These are phyloP conservation scores for Schizothecium vesticola DNA, from an alignment of 495 filamentous ascomycete genomes.

Conservation along the genomic window DNA sequence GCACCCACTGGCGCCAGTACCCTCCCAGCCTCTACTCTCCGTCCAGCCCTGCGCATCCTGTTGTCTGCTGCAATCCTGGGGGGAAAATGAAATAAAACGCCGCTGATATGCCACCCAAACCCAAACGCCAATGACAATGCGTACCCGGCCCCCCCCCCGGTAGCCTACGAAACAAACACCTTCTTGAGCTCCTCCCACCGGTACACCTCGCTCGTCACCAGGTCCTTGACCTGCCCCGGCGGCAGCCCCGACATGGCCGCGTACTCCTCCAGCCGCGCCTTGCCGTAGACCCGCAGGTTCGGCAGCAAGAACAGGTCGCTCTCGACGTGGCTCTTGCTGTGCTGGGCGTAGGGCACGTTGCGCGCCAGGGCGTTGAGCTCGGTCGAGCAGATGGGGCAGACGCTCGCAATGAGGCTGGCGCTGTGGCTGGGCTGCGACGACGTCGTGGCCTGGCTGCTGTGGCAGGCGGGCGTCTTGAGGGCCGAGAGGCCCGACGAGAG, in stretches of 20 bases:
- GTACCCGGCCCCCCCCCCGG: too few species aligned
- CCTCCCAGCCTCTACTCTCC: not conserved
- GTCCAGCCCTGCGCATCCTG: not conserved
- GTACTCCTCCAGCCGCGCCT: slow-evolving; percentile 65
- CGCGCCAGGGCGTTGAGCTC: slow-evolving; percentile 89
- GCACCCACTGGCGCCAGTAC: too few species aligned
- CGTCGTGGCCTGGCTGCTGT: slow-evolving; percentile 50
- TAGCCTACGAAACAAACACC: slow-evolving; percentile 78
- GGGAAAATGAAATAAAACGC: not conserved
- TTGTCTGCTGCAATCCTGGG: not conserved
- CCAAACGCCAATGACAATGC: not conserved
- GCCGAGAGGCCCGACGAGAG: slow-evolving; percentile 88
- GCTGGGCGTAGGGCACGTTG: slow-evolving; percentile 87
- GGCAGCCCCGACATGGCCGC: slow-evolving; percentile 64
- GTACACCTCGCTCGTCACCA: slow-evolving; percentile 67
- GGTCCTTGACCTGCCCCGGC: slow-evolving; percentile 71
- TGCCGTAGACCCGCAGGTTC: slow-evolving; percentile 80
- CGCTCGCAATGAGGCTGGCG: slow-evolving; percentile 37
- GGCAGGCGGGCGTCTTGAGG: slow-evolving; percentile 92
- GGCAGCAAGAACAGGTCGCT: slow-evolving; percentile 80
- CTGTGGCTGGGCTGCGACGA: slow-evolving; percentile 19
- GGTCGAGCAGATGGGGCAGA: slow-evolving; percentile 92
- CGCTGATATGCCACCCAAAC: not conserved
- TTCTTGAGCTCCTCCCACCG: slow-evolving; percentile 63
- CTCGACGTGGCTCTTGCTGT: slow-evolving; percentile 87